Percentiles rank a stretch among this genome's conserved stretches.
Conservation (phyloP, 257 asterid genomes). For the Echium plantagineum region DNA sequence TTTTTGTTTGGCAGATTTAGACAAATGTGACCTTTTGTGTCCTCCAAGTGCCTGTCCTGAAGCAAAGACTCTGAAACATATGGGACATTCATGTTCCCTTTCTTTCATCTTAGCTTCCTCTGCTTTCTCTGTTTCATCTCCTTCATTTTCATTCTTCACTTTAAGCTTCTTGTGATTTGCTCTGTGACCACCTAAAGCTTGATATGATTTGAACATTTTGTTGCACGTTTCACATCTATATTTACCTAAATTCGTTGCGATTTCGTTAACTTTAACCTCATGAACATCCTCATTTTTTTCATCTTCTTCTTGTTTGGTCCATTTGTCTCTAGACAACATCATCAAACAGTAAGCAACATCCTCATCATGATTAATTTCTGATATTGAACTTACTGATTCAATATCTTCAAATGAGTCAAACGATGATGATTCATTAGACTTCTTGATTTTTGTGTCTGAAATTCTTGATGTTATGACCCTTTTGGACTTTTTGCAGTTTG, state of each 20-base stretch:
- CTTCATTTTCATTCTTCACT: conserved; percentile 1
- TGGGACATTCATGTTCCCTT: conserved; percentile 65
- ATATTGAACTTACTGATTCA: conserved; percentile 61
- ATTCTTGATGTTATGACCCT: conserved; percentile 28
- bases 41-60: conserved; percentile 97
- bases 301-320: conserved; percentile 24
- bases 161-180: conserved; percentile 79
- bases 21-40: conserved; percentile 71
- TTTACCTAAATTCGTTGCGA: conserved; percentile 20
- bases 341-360: conserved; percentile 70
- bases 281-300: conserved; percentile 18
- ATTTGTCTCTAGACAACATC: conserved; percentile 67
- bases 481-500: too few relatives aligned
- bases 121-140: not conserved
- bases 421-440: conserved; percentile 19
- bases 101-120: conserved; percentile 19
- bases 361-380: conserved; percentile 58
- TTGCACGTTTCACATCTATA: conserved; percentile 72
- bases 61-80: conserved; percentile 57
- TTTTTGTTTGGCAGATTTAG: conserved; percentile 26
- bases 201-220: conserved; percentile 62
- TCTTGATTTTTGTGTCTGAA: conserved; percentile 19
- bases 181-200: conserved; percentile 89
- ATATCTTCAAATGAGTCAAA: conserved; percentile 15
- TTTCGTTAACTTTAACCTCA: too few relatives aligned